phyloP scores from a whole-genome alignment of 2,329 filamentous ascomycete species.

The Fusarium begoniae region DNA sequence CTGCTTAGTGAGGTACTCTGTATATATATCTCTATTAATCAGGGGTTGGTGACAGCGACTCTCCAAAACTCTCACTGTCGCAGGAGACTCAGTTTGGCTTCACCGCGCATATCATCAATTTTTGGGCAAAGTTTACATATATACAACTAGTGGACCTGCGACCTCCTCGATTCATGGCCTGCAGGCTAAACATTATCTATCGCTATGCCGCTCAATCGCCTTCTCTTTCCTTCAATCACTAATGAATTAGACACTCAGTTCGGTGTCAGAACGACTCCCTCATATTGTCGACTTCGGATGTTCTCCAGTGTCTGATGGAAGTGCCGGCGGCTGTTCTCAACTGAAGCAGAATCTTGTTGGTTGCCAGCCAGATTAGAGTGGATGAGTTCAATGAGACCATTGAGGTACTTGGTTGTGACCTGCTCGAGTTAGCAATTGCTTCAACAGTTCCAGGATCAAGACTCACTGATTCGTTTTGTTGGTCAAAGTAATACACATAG shows the following conservation, averaged over 20 bases:
- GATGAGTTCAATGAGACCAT: constrained; percentile 97
- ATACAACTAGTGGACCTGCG: constrained; percentile 40
- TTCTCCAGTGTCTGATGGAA: constrained; percentile 96
- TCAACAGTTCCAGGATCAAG: not conserved
- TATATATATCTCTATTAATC: not conserved
- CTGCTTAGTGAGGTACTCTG: not conserved
- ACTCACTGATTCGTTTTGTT: constrained; percentile 91
- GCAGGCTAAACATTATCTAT: constrained; percentile 43
- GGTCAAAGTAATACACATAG: constrained; percentile 99
- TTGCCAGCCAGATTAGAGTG: constrained; percentile 93
- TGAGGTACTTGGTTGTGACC: constrained; percentile 96
- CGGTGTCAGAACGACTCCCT: constrained; percentile 82
- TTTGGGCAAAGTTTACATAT: constrained; percentile 42
- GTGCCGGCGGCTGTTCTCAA: constrained; percentile 92
- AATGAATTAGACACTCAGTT: constrained; percentile 44
- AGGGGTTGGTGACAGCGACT: not conserved
- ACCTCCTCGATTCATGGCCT: constrained; percentile 4
- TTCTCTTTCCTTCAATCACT: constrained; percentile 3
- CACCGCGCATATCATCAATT: constrained; percentile 22
- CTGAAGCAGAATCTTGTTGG: constrained; percentile 79
- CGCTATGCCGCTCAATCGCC: constrained; percentile 30
- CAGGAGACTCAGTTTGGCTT: not conserved
- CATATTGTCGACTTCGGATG: constrained; percentile 89
- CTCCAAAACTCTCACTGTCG: constrained; percentile 16
- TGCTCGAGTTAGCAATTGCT: constrained; percentile 42